These are phyloP conservation scores for Arctium minus DNA, from an alignment of 129 eudicot genomes.

Conservation along the genomic window DNA sequence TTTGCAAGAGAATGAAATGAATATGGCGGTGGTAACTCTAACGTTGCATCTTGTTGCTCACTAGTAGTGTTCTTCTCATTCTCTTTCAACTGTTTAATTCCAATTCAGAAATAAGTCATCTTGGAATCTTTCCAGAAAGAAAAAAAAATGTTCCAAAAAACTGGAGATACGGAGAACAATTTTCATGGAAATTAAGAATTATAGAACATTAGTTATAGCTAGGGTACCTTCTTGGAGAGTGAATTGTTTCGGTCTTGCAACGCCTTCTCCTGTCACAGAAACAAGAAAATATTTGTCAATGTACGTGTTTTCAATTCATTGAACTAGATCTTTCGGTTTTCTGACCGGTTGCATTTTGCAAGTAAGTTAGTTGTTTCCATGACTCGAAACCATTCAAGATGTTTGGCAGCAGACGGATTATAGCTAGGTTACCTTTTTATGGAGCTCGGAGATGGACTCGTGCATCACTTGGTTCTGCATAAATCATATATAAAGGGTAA, in stretches of 20 bases:
- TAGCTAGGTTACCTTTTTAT: constrained; percentile 55
- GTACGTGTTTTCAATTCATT: not conserved
- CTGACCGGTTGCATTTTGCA: not conserved
- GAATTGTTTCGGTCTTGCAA: constrained; percentile 62
- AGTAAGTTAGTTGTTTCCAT: not conserved
- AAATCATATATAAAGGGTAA: not conserved
- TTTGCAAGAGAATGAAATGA: constrained; percentile 29
- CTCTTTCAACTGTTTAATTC: constrained; percentile 47
- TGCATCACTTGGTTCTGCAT: constrained; percentile 84
- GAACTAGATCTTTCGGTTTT: too few relatives aligned
- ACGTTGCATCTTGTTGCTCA: constrained; percentile 31
- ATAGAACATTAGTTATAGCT: too few relatives aligned
- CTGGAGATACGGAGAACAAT: not conserved
- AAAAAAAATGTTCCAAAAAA: too few relatives aligned
- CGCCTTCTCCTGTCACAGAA: constrained; percentile 54
- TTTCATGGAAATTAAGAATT: too few relatives aligned
- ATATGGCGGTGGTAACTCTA: constrained; percentile 13
- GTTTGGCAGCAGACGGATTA: not conserved
- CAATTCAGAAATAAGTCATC: not conserved
- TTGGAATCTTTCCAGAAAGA: not conserved
- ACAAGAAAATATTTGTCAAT: not conserved
- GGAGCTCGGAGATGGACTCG: constrained; percentile 79
- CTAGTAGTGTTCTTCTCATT: constrained; percentile 32
- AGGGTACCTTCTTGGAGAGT: constrained; percentile 53
- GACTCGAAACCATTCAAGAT: not conserved